A percentile compares a stretch with the other conserved stretches of the same genome.
These are phyloP conservation scores for Buxus sempervirens DNA, from an alignment of 164 flowering plant species.

Conservation along the genomic window DNA sequence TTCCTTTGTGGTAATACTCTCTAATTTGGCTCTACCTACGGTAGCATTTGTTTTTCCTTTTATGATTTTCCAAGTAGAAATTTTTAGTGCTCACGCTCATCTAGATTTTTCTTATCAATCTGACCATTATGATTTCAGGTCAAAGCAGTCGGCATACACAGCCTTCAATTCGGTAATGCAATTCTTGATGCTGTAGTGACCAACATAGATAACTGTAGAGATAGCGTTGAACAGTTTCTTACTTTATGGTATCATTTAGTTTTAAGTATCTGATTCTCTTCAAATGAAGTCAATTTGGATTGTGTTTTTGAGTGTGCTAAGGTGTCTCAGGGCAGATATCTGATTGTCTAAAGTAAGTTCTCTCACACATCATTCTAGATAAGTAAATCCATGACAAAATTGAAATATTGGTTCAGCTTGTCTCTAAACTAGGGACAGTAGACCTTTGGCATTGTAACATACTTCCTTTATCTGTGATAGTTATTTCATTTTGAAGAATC, in stretches of 20 bases:
- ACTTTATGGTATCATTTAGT: neutral
- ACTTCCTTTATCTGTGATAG: too few species aligned
- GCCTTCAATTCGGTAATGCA: conserved; percentile 62
- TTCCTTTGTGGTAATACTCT: conserved; percentile 44
- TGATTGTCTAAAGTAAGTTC: too few species aligned
- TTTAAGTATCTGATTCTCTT: neutral
- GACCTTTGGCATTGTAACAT: too few species aligned
- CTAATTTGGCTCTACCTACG: neutral
- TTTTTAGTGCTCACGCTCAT: neutral
- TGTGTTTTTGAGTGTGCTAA: too few species aligned
- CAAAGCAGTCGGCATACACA: conserved; percentile 39
- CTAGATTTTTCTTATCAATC: neutral
- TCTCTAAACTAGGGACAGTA: too few species aligned
- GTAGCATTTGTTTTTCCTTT: too few species aligned
- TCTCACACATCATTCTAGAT: too few species aligned
- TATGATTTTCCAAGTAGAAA: neutral
- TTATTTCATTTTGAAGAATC: too few species aligned
- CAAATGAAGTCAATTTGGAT: too few species aligned
- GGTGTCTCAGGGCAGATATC: too few species aligned
- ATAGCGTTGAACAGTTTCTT: neutral
- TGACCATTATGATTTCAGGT: conserved; percentile 44
- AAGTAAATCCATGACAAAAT: too few species aligned
- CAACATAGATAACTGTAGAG: neutral
- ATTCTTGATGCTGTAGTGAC: neutral
- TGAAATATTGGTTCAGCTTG: too few species aligned